Conservation (phyloP, 805 yeast genomes). For the Teunomyces stri region DNA sequence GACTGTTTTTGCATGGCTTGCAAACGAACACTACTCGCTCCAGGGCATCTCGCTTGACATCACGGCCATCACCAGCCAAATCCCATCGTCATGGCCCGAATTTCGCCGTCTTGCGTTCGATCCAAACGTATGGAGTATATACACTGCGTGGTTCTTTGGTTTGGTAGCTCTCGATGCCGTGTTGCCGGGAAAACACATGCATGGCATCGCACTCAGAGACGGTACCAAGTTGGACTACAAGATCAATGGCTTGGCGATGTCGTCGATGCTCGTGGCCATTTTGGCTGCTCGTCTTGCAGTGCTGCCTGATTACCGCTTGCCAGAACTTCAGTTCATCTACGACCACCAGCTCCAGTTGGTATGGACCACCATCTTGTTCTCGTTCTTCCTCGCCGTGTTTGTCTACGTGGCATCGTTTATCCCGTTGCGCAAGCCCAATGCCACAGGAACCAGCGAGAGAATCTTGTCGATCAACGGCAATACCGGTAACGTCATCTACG, state of each 20-base stretch:
- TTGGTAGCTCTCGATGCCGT: conserved; percentile 62
- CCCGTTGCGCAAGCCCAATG: conserved; percentile 52
- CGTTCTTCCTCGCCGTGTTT: conserved; percentile 58
- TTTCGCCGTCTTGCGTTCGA: conserved; percentile 39
- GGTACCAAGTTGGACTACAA: conserved; percentile 69
- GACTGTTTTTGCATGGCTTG: conserved; percentile 54
- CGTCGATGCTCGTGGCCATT: conserved; percentile 33
- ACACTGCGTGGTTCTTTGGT: conserved; percentile 68
- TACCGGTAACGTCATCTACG: conserved; percentile 69
- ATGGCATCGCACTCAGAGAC: conserved; percentile 75
- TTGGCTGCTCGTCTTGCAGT: conserved; percentile 52
- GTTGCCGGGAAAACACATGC: conserved; percentile 58
- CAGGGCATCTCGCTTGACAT: conserved; percentile 48
- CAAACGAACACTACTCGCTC: conserved; percentile 58
- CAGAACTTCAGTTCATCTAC: conserved; percentile 78
- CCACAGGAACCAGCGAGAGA: conserved; percentile 56
- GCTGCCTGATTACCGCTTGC: conserved; percentile 53
- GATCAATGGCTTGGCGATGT: conserved; percentile 73
- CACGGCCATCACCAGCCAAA: conserved; percentile 31
- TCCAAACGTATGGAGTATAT: conserved; percentile 56
- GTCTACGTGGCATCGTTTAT: conserved; percentile 69
- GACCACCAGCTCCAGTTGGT: conserved; percentile 65
- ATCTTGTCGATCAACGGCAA: conserved; percentile 87
- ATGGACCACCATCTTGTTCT: conserved; percentile 59
- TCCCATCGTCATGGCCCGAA: conserved; percentile 25